Conservation (phyloP, 257 asterid genomes). For the Rhazya stricta region DNA sequence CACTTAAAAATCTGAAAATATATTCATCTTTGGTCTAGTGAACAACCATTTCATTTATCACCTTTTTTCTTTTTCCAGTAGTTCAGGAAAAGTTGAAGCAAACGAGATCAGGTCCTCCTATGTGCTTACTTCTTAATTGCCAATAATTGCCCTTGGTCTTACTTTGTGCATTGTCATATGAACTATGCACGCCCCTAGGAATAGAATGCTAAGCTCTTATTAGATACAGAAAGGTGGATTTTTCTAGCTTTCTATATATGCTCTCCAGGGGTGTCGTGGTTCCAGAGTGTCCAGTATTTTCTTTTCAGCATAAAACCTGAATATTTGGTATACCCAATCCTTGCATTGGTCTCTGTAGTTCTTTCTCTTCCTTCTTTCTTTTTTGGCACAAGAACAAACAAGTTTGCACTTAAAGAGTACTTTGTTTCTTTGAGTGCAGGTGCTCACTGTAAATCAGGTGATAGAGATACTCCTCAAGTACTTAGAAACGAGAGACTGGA, state of each 20-base stretch:
- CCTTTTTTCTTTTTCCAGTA: background rate
- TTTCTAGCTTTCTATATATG: background rate
- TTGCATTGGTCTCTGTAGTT: background rate
- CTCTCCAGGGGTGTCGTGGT: background rate
- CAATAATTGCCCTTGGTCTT: background rate
- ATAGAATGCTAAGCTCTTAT: background rate
- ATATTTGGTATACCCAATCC: background rate
- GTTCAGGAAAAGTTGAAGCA: background rate
- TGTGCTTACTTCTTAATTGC: background rate
- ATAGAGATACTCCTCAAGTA: conserved; percentile 78
- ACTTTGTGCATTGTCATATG: no score
- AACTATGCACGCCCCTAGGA: background rate
- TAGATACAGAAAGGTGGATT: background rate
- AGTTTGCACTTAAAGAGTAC: background rate
- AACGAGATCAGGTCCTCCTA: background rate
- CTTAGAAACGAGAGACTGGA: conserved; percentile 82
- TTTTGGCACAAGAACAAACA: background rate
- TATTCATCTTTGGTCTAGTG: background rate
- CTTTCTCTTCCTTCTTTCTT: background rate
- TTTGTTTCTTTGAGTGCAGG: conserved; percentile 33
- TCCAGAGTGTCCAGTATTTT: background rate
- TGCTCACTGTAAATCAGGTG: conserved; percentile 93
- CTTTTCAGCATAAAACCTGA: background rate
- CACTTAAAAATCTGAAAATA: no score
- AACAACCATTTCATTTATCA: background rate